Base-by-base conservation (phyloP, 331 rosid species). In the Rosa hybrid region DNA sequence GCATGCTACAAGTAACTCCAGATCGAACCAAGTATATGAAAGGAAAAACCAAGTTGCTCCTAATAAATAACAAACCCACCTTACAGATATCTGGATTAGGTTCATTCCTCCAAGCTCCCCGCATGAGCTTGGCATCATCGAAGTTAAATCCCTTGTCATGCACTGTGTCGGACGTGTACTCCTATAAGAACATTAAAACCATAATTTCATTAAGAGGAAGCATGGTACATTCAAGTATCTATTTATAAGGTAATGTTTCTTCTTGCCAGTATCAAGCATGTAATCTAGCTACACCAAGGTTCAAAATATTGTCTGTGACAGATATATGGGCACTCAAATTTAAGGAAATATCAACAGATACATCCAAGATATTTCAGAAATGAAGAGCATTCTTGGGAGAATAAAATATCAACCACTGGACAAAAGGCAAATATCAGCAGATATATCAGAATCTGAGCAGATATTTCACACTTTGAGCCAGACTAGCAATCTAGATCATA, bases 21-120 rank as follows among this genome's bases (percentile, higher is more conserved):
- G 16, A 56, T 63, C 25, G 14, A 38, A 38, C 75, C 27, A 62
- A 51, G 78, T 63, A 53, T 74, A 59, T 20, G 56, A 59, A 67
- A 69, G 45, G 38, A 16, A 48, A 74, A 34, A 39, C 63, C 18
- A 21, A 44, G 11, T 44, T 34, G 71, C 70, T 65, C 50, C 81
- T 68, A 49, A 73, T 3, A 75, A 30, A 18, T 85, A 76, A 12
- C 57, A 69, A 75, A 62, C 76, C 85, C 84, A 95, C 98, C 92
- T 82, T 93, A 86, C 94, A 93, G 68, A 81, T 76, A 85, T 96
- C 96, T 57, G 97, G 89, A 88, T 93, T 86, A 77, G 98, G 91
- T 86, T 96, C 97, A 83, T 91, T 96, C 84, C 92, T 96, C 98
- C 99, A 93, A 81, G 91, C 98, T 85, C 99, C 98, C 73, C 87